Evolutionary conservation across 1,284 basidiomycete species (phyloP).

Genomic region (Malassezia equina): DNA sequence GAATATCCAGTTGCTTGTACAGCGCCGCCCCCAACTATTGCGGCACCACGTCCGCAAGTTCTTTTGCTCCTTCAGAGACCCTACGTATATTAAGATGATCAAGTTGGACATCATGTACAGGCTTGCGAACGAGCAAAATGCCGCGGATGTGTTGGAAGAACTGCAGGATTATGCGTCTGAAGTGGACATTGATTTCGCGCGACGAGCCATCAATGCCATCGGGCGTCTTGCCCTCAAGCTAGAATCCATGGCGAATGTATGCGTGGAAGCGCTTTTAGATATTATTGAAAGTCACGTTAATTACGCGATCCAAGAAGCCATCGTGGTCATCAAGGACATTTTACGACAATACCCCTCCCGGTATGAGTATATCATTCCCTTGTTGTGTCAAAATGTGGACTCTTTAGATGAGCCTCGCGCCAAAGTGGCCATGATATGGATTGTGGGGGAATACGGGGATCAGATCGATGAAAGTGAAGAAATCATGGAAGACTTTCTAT

Average conservation of each 20-base stretch:
- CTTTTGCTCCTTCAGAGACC: conserved; percentile 99
- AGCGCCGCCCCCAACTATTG: conserved; percentile 78
- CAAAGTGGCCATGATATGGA: conserved; percentile 93
- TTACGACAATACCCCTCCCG: conserved; percentile 93
- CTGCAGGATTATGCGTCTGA: conserved; percentile 97
- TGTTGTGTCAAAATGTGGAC: conserved; percentile 82
- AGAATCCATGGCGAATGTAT: conserved; percentile 72
- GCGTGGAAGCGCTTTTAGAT: conserved; percentile 74
- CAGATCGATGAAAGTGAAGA: conserved; percentile 93
- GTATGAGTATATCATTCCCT: conserved; percentile 90
- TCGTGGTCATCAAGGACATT: conserved; percentile 95
- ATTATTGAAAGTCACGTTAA: conserved; percentile 87
- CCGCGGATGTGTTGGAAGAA: conserved; percentile 80
- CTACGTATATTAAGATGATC: conserved; percentile 94
- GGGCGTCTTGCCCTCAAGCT: conserved; percentile 96
- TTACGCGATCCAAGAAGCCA: conserved; percentile 94
- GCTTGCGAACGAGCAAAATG: conserved; percentile 79
- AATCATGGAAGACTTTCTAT: conserved; percentile 80
- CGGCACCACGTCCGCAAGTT: conserved; percentile 97
- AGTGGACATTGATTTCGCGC: conserved; percentile 94
- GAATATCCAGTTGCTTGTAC: conserved; percentile 92
- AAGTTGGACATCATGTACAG: conserved; percentile 99
- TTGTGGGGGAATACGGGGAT: conserved; percentile 91
- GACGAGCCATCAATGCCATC: conserved; percentile 91
- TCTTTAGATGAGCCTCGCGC: conserved; percentile 87